Base-by-base conservation (phyloP, 2,329 filamentous ascomycete genomes). In the Cladophialophora psammophila region DNA sequence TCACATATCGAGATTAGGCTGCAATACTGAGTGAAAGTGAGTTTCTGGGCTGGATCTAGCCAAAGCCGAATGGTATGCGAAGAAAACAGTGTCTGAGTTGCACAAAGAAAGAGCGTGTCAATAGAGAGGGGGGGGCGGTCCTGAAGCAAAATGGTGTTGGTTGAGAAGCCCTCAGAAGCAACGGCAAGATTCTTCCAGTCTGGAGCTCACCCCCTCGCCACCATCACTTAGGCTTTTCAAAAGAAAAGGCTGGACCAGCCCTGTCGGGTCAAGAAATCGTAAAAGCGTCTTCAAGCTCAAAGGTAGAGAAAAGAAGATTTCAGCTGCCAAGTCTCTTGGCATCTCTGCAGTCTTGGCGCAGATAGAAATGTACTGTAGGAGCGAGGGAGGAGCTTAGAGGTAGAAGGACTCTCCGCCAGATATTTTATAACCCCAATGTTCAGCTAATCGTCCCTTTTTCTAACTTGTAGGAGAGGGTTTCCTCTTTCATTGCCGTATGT, bases 281-380 rank as follows among this genome's bases (percentile, higher is more conserved):
- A 36, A 50, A 50, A 60, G 42, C 57, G 57, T 60, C 10, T 53
- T 32, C 31, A 53, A 61, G 59, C 59, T 61, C 45, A 38, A 26
- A 34, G 36, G 58, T 42, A 42, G 59, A 61, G 36, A 32, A 34
- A 40, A 52, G 57, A 60, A 52, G 31, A 35, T 35, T 61, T 61
- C 59, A 61, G 59, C 59, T 61, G 59, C 59, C 59, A 40, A 61
- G 45, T 3, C 12, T 18, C 48, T 50, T 31, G 52, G 48, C 35
- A 18, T 18, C 48, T 61, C 2, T 34, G 45, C 59, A 52, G 15
- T 50, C 57, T 50, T 5, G 42, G 42, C 57, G 18, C 45, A 5
- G 45, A 50, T 50, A 26, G 26, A 26, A 26, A 26, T 26, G 26
- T 26, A 3, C n/a, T n/a, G n/a, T n/a, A n/a, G n/a, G n/a, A n/a